These are phyloP conservation scores for Ceratocystis eucalypticola DNA, from an alignment of 2,329 filamentous ascomycete species.

Conservation along the genomic window DNA sequence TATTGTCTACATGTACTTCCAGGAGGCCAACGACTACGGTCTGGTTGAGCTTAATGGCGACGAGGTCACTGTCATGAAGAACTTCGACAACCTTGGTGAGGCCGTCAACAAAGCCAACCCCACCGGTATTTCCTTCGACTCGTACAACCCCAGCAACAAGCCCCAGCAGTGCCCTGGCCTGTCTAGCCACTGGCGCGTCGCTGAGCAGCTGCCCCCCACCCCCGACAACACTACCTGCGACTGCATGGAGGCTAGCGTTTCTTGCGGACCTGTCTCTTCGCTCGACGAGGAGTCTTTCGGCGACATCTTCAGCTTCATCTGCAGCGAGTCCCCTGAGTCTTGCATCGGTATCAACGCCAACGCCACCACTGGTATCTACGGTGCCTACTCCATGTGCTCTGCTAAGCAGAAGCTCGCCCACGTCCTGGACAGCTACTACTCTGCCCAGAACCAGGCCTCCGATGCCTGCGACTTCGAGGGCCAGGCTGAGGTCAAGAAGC, in stretches of 20 bases:
- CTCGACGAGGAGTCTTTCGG: conserved; percentile 47
- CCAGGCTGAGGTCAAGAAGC: conserved; percentile 42
- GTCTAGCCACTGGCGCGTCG: conserved; percentile 53
- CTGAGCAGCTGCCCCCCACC: conserved; percentile 59
- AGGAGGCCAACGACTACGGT: conserved; percentile 81
- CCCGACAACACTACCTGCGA: conserved; percentile 67
- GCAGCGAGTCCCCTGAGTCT: conserved; percentile 40
- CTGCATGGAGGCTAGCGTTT: conserved; percentile 68
- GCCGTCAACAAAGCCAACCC: conserved; percentile 57
- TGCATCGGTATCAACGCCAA: conserved; percentile 59
- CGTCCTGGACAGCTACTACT: conserved; percentile 62
- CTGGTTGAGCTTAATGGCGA: conserved; percentile 50
- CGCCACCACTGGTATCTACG: conserved; percentile 54
- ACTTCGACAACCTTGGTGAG: conserved; percentile 60
- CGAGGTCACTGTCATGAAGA: conserved; percentile 51
- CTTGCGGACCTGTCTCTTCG: conserved; percentile 51
- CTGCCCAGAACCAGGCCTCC: conserved; percentile 37
- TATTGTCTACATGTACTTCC: conserved; percentile 98
- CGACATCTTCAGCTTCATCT: conserved; percentile 61
- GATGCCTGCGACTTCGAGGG: conserved; percentile 60
- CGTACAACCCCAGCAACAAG: conserved; percentile 64
- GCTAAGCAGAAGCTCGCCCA: conserved; percentile 57
- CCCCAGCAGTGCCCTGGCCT: conserved; percentile 53
- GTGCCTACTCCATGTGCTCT: conserved; percentile 66
- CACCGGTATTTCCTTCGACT: conserved; percentile 46